A percentile compares a stretch with the other conserved stretches of the same genome.
These are phyloP conservation scores for Triticum monococcum DNA, from an alignment of 176 grass and related monocot species.

Conservation along the genomic window DNA sequence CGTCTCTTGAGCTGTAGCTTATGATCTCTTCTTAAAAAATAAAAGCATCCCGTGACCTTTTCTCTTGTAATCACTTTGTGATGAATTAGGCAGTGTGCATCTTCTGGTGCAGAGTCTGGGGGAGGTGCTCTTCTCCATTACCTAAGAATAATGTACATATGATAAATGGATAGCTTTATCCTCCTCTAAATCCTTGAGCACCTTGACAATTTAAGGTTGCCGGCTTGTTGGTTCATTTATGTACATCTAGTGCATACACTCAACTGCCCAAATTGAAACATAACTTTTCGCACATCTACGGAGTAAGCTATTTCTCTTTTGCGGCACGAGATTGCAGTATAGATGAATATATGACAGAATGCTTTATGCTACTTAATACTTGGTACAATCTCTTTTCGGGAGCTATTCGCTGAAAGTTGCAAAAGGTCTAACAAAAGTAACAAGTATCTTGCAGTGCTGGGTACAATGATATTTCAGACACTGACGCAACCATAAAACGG, in stretches of 20 bases:
- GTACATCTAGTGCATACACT: conserved; percentile 10
- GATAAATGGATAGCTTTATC: conserved; percentile 16
- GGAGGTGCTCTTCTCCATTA: background rate
- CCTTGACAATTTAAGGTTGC: background rate
- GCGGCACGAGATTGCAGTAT: background rate
- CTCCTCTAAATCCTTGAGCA: background rate
- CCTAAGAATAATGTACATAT: background rate
- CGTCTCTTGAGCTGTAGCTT: too few relatives aligned
- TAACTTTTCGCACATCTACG: conserved; percentile 2
- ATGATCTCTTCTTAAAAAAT: too few relatives aligned
- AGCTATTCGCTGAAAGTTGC: conserved; percentile 22
- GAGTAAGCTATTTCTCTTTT: conserved; percentile 8
- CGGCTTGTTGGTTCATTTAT: background rate
- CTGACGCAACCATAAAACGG: conserved; percentile 23
- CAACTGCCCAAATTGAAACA: conserved; percentile 17
- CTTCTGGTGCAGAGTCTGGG: background rate
- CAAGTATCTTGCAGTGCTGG: conserved; percentile 4
- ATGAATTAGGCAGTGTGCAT: too few relatives aligned
- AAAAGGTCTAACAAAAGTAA: conserved; percentile 20
- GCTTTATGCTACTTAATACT: conserved; percentile 29
- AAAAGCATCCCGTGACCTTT: too few relatives aligned
- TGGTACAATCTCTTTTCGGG: background rate
- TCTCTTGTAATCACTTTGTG: too few relatives aligned
- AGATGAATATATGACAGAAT: background rate
- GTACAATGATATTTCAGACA: conserved; percentile 40